A percentile compares a stretch with the other conserved stretches of the same genome.
Evolutionary conservation across 768 basidiomycete genomes (phyloP).

Genomic region (Coprinellus micaceus): DNA sequence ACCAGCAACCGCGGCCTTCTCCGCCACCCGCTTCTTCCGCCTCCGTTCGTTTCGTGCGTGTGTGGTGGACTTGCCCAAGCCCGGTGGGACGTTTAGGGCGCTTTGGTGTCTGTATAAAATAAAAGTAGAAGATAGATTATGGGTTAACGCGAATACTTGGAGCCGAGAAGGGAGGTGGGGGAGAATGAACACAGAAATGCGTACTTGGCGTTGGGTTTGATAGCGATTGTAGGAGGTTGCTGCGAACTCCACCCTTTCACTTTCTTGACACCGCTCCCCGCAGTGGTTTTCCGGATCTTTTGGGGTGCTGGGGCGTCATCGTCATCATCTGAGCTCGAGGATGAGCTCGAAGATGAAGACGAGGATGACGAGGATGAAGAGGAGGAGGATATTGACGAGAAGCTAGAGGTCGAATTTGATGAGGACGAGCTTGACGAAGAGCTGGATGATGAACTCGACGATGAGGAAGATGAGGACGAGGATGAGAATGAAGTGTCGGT

Average conservation of each 20-base stretch:
- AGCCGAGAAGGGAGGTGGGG: neutral
- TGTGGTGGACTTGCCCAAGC: constrained; percentile 55
- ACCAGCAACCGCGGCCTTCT: constrained; percentile 17
- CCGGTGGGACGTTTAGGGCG: constrained; percentile 44
- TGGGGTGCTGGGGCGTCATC: neutral
- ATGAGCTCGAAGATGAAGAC: constrained; percentile 20
- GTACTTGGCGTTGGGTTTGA: neutral
- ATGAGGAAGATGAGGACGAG: constrained; percentile 22
- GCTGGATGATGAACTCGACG: constrained; percentile 2
- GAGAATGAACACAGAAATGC: neutral
- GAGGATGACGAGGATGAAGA: constrained; percentile 15
- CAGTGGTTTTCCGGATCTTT: constrained; percentile 1
- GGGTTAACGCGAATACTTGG: neutral
- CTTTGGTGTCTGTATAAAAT: neutral
- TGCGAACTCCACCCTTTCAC: neutral
- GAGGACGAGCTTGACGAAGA: constrained; percentile 15
- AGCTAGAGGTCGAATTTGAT: constrained; percentile 21
- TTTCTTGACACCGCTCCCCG: neutral
- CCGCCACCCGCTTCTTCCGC: constrained; percentile 37
- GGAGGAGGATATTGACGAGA: constrained; percentile 19
- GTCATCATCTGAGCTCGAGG: constrained; percentile 14
- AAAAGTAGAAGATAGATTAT: neutral
- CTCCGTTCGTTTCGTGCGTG: constrained; percentile 57
- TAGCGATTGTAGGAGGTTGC: neutral
- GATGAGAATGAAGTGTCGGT: constrained; percentile 20